Base-by-base conservation (phyloP, 1,139 yeast species). In the Yamadazyma spencermartinsiae region DNA sequence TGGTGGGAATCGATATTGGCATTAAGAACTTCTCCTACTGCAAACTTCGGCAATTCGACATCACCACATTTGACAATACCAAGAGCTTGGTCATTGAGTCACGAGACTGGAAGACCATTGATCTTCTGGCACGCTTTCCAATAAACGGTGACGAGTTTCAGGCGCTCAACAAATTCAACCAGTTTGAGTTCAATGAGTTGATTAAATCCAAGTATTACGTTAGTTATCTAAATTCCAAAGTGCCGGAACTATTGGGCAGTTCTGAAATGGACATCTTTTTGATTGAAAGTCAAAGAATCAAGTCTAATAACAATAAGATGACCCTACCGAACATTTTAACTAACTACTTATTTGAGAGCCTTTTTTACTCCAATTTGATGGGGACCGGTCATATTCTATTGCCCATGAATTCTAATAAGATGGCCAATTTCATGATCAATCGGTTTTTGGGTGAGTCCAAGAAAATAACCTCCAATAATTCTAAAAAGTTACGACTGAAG, bases 11-110 rank as follows among this genome's bases (percentile, higher is more conserved):
- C 10, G 76, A 70, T 44, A 57, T 70, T 11, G 76, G 76, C 4
- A 50, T 69, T 38, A 69, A 68, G 50, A 68, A 70, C 50, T 67
- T 70, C 41, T 60, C 72, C 3, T 68, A 60, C 44, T 69, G 75
- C 49, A 55, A 56, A 35, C 44, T 59, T 11, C 34, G 41, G 23
- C 39, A 42, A 4, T 38, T 51, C 27, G 43, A 56, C 38, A 40
- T 51, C 23, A 32, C 28, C 9, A 11, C 20, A 4, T 40, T 43
- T 23, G 26, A 32, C 11, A 12, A n/a, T 6, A 24, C 34, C 15
- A 15, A 39, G 9, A 12, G 28, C 9, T 10, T 48, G 8, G 26
- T 21, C 25, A 46, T 49, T 35, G 12, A 8, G 5, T 12, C 15
- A 7, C 23, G 43, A 12, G 40, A 46, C 13, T 69, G 75, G 75